phyloP scores from a whole-genome alignment of 805 yeast species.

The Saccharomycopsis amapae region DNA sequence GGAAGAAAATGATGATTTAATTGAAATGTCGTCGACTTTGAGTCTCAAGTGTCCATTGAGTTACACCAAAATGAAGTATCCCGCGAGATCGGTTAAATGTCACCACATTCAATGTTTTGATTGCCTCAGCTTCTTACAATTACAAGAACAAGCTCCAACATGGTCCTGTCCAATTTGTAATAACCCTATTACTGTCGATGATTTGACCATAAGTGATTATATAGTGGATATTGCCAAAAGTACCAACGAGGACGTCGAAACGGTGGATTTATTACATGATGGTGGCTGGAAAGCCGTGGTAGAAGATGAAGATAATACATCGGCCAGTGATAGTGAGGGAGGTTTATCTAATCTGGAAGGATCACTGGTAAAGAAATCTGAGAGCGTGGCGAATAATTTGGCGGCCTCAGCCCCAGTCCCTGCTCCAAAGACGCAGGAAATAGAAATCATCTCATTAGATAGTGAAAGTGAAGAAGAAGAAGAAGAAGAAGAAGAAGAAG shows the following conservation, averaged over 20 bases:
- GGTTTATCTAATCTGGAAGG: too few relatives aligned
- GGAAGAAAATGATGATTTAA: constrained; percentile 63
- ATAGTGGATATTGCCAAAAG: constrained; percentile 50
- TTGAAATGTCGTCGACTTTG: constrained; percentile 57
- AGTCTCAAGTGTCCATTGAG: constrained; percentile 77
- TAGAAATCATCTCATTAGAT: constrained; percentile 35
- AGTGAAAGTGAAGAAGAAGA: constrained; percentile 29
- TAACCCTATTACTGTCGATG: constrained; percentile 39
- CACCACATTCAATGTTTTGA: constrained; percentile 87
- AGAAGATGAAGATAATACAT: not conserved
- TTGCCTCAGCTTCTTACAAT: constrained; percentile 59
- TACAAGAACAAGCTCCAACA: constrained; percentile 73
- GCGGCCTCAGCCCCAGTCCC: not conserved
- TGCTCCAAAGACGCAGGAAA: constrained; percentile 20
- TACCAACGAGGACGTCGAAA: constrained; percentile 51
- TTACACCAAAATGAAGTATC: constrained; percentile 58
- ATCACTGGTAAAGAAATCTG: not conserved
- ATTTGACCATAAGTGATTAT: constrained; percentile 69
- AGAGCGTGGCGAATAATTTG: too few relatives aligned
- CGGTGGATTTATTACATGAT: constrained; percentile 58
- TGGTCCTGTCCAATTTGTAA: constrained; percentile 90
- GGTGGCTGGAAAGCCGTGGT: constrained; percentile 55
- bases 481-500: too few relatives aligned
- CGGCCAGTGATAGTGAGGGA: constrained; percentile 2
- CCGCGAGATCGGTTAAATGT: constrained; percentile 66